These are phyloP conservation scores for Globisporangium yorkense DNA, from an alignment of 352 stramenopile species.

Conservation along the genomic window DNA sequence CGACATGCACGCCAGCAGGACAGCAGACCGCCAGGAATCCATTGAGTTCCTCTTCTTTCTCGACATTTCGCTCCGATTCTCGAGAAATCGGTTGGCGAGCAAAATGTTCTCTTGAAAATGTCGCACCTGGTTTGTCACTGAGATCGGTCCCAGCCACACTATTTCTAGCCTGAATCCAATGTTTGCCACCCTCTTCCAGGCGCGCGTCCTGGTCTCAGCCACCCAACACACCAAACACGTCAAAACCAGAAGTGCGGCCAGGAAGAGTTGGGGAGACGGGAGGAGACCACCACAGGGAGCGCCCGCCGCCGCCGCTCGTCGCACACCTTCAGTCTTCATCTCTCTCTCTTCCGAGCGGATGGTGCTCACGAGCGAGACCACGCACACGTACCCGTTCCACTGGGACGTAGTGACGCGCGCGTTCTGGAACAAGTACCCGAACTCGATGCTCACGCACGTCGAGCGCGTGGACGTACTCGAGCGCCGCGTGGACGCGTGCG, in stretches of 20 bases:
- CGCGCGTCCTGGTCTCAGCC: no score
- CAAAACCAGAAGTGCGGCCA: background rate
- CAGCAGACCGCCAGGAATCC: no score
- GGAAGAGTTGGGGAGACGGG: background rate
- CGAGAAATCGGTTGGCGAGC: no score
- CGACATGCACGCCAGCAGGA: no score
- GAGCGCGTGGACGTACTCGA: conserved; percentile 82
- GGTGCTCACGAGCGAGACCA: conserved; percentile 73
- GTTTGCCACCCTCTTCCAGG: no score
- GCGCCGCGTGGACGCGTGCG: conserved; percentile 56
- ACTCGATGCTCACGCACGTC: conserved; percentile 68
- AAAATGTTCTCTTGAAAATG: no score
- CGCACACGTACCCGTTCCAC: conserved; percentile 72
- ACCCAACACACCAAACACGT: background rate
- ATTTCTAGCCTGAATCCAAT: background rate
- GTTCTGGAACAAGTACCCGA: conserved; percentile 89
- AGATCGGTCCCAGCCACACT: background rate
- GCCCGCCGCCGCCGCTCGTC: no score
- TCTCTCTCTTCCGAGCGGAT: conserved; percentile 19
- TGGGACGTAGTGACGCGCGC: conserved; percentile 83
- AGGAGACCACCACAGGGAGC: background rate
- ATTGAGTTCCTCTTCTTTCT: no score
- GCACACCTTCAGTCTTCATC: no score
- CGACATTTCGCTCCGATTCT: no score
- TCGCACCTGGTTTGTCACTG: no score